Evolutionary conservation across 2,329 filamentous ascomycete genomes (phyloP), one percentile per base, ranked within the genome.

Genomic region (Clonostachys chloroleuca): DNA sequence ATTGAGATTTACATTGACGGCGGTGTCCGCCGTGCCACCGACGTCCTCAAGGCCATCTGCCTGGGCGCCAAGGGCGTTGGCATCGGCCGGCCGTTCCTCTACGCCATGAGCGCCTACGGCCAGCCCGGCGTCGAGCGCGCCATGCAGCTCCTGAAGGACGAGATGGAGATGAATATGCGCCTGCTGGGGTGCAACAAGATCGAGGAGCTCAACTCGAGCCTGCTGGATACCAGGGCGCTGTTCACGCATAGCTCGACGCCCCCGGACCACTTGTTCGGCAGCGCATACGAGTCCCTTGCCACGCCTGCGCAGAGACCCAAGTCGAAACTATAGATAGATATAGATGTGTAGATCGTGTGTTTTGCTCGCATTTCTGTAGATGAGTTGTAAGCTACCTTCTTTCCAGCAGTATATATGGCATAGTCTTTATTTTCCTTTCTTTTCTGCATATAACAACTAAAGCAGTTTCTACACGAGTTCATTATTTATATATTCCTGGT

Each of bases 141-240:
- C 34, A 96, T 97, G 87, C 87, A 91, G 67, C 72, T 96, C 49
- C 78, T 96, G 56, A 91, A 89, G 72, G 94, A 97, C 60, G 94
- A 99, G 77, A 89, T 99, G 81, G 91, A 95, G 73, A 97, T 97
- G 92, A 94, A 92, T 62, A 97, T 99, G 94, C 83, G 94, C 7
- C 73, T 99, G 52, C 90, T 99, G 56, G 94, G 94, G 10, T 88
- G 84, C 49, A 80, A 77, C 17, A 84, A 70, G 50, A 67, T 99
- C 34, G 82, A 83, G 35, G 84, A 99, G 56, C 70, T 99, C 52
- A 89, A 87, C 52, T 86, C 92, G 0, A 84, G 83, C 24, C 70
- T 99, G 65, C 66, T 99, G 17, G 94, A 99, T 63, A 80, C 82
- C 0, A 74, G 87, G 51, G 89, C 86, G 4, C 63, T 96, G 55